Evolutionary conservation across 140 eudicot genomes (phyloP).

Genomic region (Erigeron philadelphicus): DNA sequence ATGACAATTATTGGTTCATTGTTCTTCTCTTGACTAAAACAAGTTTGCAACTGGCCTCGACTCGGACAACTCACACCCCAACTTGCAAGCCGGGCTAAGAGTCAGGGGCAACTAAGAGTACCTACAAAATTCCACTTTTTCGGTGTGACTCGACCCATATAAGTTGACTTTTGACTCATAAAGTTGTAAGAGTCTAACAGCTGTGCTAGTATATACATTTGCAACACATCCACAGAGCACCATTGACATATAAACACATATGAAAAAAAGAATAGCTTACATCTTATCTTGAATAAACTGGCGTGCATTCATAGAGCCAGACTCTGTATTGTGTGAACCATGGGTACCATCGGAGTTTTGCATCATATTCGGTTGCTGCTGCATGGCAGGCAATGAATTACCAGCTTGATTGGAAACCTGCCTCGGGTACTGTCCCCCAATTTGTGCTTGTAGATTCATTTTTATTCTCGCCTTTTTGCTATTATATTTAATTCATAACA

Average conservation of each 20-base stretch:
- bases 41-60: too few relatives aligned
- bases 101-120: too few relatives aligned
- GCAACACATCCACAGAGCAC: slow-evolving; percentile 12
- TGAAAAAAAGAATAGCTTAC: slow-evolving; percentile 37
- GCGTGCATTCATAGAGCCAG: slow-evolving; percentile 39
- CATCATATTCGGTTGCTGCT: slow-evolving; percentile 47
- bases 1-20: too few relatives aligned
- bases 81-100: too few relatives aligned
- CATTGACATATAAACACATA: not conserved
- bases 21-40: too few relatives aligned
- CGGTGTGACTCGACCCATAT: too few relatives aligned
- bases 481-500: slow-evolving; percentile 26
- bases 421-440: slow-evolving; percentile 52
- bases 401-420: slow-evolving; percentile 55
- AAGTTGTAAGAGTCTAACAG: too few relatives aligned
- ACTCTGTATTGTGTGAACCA: slow-evolving; percentile 37
- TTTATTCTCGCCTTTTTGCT: slow-evolving; percentile 14
- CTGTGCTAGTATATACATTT: not conserved
- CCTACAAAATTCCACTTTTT: too few relatives aligned
- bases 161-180: too few relatives aligned
- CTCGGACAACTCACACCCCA: too few relatives aligned
- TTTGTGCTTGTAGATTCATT: slow-evolving; percentile 65
- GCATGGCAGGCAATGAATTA: slow-evolving; percentile 35
- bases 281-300: slow-evolving; percentile 38
- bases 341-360: slow-evolving; percentile 41